Percentiles rank a stretch among this genome's conserved stretches.
These are phyloP conservation scores for Teratosphaeria viscida DNA, from an alignment of 2,329 filamentous ascomycete species.

Conservation along the genomic window DNA sequence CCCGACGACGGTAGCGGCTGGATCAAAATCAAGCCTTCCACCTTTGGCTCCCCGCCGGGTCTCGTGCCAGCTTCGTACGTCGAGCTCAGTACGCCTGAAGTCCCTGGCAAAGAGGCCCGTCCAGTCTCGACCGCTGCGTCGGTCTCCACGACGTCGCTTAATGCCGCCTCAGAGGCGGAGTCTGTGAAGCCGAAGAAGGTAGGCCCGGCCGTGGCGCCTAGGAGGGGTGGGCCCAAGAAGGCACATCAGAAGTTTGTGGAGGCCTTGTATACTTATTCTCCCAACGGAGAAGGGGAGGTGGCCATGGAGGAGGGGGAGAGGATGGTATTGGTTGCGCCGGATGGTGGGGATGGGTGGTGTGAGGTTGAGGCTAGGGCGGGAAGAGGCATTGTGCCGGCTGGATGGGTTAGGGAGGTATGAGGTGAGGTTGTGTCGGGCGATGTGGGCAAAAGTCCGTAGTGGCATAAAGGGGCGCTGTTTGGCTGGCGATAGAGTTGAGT, in stretches of 20 bases:
- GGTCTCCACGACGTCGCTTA: conserved; percentile 56
- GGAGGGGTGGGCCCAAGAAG: conserved; percentile 52
- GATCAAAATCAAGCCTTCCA: conserved; percentile 59
- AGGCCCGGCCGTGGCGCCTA: conserved; percentile 78
- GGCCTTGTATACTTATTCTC: conserved; percentile 83
- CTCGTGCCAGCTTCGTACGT: conserved; percentile 82
- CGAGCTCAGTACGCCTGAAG: conserved; percentile 40
- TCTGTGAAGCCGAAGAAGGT: conserved; percentile 59
- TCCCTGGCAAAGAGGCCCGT: conserved; percentile 6
- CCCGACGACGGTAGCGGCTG: conserved; percentile 88
- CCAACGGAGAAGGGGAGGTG: conserved; percentile 76
- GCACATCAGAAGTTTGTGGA: conserved; percentile 67
- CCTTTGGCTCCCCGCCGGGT: conserved; percentile 55
- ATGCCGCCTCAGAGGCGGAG: conserved; percentile 35
- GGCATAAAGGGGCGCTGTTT: neutral
- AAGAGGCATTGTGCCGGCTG: conserved; percentile 83
- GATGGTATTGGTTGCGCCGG: conserved; percentile 80
- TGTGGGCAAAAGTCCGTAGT: neutral
- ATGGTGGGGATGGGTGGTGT: conserved; percentile 88
- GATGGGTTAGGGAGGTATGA: conserved; percentile 69
- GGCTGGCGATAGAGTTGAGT: neutral
- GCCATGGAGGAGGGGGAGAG: conserved; percentile 84
- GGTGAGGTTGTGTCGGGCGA: neutral
- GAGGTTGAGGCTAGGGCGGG: conserved; percentile 78
- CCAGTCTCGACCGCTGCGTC: conserved; percentile 45